phyloP scores from a whole-genome alignment of 2,329 filamentous ascomycete species.

The Didymella lethalis region DNA sequence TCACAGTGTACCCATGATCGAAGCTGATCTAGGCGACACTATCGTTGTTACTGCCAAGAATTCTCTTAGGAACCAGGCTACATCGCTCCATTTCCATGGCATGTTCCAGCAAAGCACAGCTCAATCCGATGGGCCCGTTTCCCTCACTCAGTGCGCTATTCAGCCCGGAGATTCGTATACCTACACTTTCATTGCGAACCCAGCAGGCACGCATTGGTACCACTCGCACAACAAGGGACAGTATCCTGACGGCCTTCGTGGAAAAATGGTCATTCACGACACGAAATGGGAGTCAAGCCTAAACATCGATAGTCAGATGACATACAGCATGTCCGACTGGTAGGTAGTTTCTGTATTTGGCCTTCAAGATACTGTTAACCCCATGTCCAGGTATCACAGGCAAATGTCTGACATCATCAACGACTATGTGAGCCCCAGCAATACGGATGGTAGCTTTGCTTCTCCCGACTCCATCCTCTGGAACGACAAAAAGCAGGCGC shows the following conservation, averaged over 20 bases:
- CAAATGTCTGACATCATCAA: conserved; percentile 60
- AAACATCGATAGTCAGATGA: conserved; percentile 63
- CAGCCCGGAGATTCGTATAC: conserved; percentile 66
- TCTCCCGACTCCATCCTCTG: conserved; percentile 73
- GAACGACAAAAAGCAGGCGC: conserved; percentile 70
- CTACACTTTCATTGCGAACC: conserved; percentile 69
- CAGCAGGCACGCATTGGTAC: conserved; percentile 67
- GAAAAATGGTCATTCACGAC: conserved; percentile 71
- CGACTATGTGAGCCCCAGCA: conserved; percentile 56
- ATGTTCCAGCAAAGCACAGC: conserved; percentile 78
- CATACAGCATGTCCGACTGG: conserved; percentile 73
- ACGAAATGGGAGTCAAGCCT: conserved; percentile 59
- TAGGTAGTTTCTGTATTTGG: conserved; percentile 58
- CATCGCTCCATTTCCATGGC: conserved; percentile 77
- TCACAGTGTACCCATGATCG: conserved; percentile 66
- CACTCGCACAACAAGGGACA: conserved; percentile 64
- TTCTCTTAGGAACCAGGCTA: conserved; percentile 67
- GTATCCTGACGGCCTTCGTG: conserved; percentile 71
- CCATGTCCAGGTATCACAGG: conserved; percentile 1
- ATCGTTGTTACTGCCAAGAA: conserved; percentile 74
- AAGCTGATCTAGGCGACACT: conserved; percentile 75
- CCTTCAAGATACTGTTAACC: not conserved
- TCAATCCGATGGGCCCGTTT: conserved; percentile 73
- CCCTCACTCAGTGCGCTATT: conserved; percentile 58
- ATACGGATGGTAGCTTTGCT: conserved; percentile 64